Evolutionary conservation across 495 filamentous ascomycete genomes (phyloP).

Genomic region (Xylona heveae): DNA sequence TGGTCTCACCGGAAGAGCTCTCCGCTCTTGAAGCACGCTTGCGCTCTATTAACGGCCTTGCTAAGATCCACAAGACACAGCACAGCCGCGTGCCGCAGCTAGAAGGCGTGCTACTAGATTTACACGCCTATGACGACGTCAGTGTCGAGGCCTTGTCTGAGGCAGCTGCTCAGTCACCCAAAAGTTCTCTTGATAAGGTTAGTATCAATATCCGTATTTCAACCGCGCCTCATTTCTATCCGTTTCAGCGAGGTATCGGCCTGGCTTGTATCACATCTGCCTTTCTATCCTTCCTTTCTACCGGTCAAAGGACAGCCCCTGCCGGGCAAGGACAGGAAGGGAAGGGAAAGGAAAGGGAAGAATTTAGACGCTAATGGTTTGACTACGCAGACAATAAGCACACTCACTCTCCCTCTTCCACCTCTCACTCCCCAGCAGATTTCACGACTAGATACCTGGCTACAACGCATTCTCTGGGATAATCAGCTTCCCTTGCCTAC

Average conservation of each 20-base stretch:
- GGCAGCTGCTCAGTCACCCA: no score
- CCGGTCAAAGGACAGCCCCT: no score
- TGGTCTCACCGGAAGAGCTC: slow-evolving; percentile 52
- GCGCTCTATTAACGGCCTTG: slow-evolving; percentile 69
- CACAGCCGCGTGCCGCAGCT: slow-evolving; percentile 61
- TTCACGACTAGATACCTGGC: slow-evolving; percentile 51
- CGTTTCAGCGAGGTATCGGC: no score
- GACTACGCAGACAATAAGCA: slow-evolving; percentile 56
- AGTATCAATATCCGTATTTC: no score
- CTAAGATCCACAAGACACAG: slow-evolving; percentile 61
- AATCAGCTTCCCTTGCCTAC: slow-evolving; percentile 40
- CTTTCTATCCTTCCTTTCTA: no score
- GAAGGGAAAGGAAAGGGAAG: no score
- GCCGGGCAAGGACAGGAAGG: no score
- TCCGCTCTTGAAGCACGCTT: slow-evolving; percentile 42
- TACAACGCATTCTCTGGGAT: slow-evolving; percentile 73
- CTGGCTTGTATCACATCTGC: no score
- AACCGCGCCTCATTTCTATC: no score
- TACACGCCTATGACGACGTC: slow-evolving; percentile 81
- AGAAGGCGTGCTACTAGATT: slow-evolving; percentile 66
- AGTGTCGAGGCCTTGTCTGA: slow-evolving; percentile 43
- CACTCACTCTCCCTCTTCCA: slow-evolving; percentile 44
- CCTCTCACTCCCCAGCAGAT: slow-evolving; percentile 30
- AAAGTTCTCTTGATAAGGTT: slow-evolving; percentile 12
- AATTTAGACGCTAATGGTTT: not conserved